Evolutionary conservation across 768 basidiomycete species (phyloP).

Genomic region (Boletus barrowsii): DNA sequence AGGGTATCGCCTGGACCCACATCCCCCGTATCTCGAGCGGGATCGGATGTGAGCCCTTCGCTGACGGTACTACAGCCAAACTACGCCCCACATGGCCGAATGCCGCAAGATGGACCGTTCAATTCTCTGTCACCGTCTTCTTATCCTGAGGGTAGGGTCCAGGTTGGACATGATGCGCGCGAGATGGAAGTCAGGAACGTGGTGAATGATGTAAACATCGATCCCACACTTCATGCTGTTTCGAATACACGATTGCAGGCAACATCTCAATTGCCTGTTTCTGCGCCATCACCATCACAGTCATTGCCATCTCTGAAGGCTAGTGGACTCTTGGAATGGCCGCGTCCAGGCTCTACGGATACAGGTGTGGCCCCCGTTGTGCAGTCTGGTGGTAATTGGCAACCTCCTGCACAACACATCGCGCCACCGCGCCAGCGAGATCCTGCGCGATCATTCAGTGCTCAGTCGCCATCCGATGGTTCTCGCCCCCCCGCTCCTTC

Average conservation of each 20-base stretch:
- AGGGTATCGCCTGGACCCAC: slow-evolving; percentile 12
- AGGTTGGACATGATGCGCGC: slow-evolving; percentile 19
- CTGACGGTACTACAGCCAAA: slow-evolving; percentile 26
- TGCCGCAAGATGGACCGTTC: slow-evolving; percentile 36
- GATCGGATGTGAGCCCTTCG: slow-evolving; percentile 17
- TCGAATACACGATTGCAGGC: slow-evolving; percentile 20
- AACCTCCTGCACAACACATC: slow-evolving; percentile 21
- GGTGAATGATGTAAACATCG: slow-evolving; percentile 29
- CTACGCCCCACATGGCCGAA: slow-evolving; percentile 32
- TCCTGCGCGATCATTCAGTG: slow-evolving; percentile 9
- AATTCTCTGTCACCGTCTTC: slow-evolving; percentile 20
- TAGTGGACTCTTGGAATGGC: slow-evolving; percentile 63
- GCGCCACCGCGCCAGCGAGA: slow-evolving; percentile 22
- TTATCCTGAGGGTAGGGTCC: slow-evolving; percentile 18
- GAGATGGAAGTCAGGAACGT: slow-evolving; percentile 28
- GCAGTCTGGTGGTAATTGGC: slow-evolving; percentile 21
- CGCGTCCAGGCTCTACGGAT: slow-evolving; percentile 43
- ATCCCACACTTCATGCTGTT: slow-evolving; percentile 29
- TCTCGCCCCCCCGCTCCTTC: slow-evolving; percentile 12
- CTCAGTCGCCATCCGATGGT: slow-evolving; percentile 15
- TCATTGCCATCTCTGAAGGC: slow-evolving; percentile 73
- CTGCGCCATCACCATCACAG: slow-evolving; percentile 37
- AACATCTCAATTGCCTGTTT: slow-evolving; percentile 10
- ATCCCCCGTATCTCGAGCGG: slow-evolving; percentile 20
- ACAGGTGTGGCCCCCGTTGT: slow-evolving; percentile 9